Conservation (phyloP, 345 rosid species). For the Ceriops decandra region DNA sequence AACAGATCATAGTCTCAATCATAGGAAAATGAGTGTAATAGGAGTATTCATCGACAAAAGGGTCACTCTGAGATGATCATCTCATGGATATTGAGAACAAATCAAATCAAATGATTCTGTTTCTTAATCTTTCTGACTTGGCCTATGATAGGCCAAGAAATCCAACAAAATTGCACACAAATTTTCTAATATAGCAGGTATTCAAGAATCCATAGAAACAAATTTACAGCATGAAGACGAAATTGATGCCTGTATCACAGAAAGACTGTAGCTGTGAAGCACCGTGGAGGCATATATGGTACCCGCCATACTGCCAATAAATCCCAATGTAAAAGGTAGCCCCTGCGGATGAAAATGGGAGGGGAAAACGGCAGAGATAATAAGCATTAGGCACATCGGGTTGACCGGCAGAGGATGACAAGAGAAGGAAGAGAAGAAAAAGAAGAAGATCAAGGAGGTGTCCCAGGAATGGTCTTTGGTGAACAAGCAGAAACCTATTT, state of each 20-base stretch:
- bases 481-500: slow-evolving; percentile 91
- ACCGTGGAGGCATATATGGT: slow-evolving; percentile 89
- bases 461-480: slow-evolving; percentile 82
- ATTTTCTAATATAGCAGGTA: too few species aligned
- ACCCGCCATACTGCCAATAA: slow-evolving; percentile 86
- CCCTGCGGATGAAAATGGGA: slow-evolving; percentile 48
- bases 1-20: background rate
- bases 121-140: too few species aligned
- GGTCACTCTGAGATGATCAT: too few species aligned
- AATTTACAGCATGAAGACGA: background rate
- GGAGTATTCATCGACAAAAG: too few species aligned
- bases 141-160: too few species aligned
- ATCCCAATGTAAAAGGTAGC: slow-evolving; percentile 80
- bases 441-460: slow-evolving; percentile 89
- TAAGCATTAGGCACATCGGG: background rate
- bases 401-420: slow-evolving; percentile 1
- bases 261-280: slow-evolving; percentile 90
- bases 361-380: slow-evolving; percentile 1
- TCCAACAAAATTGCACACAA: too few species aligned
- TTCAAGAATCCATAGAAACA: too few species aligned
- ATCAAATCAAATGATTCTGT: too few species aligned
- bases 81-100: too few species aligned
- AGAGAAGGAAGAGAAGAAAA: slow-evolving; percentile 70
- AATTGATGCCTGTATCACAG: slow-evolving; percentile 66
- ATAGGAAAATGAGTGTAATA: too few species aligned